Evolutionary conservation across 371 early-diverging fungal genomes (phyloP).

Genomic region (Syncephalastrum sp.): DNA sequence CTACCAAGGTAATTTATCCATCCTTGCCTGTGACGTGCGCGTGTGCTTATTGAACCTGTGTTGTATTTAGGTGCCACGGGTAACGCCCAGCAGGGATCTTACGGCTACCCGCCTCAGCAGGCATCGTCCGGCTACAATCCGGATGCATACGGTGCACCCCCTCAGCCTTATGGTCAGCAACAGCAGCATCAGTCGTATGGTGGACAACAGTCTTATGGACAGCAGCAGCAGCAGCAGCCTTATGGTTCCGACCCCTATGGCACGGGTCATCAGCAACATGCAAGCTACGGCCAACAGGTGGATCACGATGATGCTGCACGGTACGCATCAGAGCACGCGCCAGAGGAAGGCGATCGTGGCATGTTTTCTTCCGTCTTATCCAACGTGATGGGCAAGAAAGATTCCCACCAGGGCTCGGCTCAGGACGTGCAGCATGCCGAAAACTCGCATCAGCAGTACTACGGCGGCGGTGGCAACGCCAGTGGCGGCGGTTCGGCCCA

Average conservation of each 20-base stretch:
- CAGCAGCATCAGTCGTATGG: not conserved
- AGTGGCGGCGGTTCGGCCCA: slow-evolving; percentile 24
- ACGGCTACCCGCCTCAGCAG: not conserved
- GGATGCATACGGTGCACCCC: not conserved
- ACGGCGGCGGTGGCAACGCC: slow-evolving; percentile 11
- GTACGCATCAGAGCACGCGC: slow-evolving; percentile 16
- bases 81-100: not conserved
- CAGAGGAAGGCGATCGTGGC: slow-evolving; percentile 21
- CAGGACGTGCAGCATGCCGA: slow-evolving; percentile 32
- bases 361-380: slow-evolving; percentile 22
- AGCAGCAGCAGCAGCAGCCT: not conserved
- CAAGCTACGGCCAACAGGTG: not conserved
- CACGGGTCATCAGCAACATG: slow-evolving; percentile 2
- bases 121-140: not conserved
- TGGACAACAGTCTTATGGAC: not conserved
- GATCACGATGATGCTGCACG: slow-evolving; percentile 14
- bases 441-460: slow-evolving; percentile 26
- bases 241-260: slow-evolving; percentile 8
- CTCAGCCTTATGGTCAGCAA: slow-evolving; percentile 1
- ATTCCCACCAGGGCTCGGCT: slow-evolving; percentile 19
- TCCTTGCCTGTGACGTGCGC: not conserved
- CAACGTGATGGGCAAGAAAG: slow-evolving; percentile 21
- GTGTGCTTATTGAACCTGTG: not conserved
- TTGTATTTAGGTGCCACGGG: not conserved
- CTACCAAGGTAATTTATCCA: slow-evolving; percentile 17